Evolutionary conservation across 768 basidiomycete species (phyloP).

Genomic region (Lactarius hengduanensis): DNA sequence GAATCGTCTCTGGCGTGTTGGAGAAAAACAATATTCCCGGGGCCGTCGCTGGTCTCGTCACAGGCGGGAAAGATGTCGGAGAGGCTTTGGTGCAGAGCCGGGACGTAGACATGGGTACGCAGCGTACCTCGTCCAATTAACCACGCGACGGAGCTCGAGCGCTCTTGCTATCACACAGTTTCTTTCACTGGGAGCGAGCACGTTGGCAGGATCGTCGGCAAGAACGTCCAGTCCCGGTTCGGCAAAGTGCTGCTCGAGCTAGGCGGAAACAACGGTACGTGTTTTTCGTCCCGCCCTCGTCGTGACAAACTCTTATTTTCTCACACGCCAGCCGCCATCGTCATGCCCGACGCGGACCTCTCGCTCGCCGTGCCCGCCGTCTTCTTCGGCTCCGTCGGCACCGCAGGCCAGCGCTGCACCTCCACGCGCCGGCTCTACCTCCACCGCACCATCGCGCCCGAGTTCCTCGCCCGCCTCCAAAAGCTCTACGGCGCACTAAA

Average conservation of each 20-base stretch:
- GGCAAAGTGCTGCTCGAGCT: constrained; percentile 89
- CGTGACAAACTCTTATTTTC: too few species aligned
- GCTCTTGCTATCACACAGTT: constrained; percentile 50
- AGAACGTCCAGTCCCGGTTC: constrained; percentile 80
- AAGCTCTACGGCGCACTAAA: constrained; percentile 67
- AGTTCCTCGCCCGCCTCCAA: constrained; percentile 69
- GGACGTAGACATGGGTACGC: constrained; percentile 72
- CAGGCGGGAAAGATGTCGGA: constrained; percentile 79
- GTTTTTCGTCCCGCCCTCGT: too few species aligned
- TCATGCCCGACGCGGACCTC: constrained; percentile 93
- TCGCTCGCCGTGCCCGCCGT: constrained; percentile 85
- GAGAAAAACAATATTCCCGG: constrained; percentile 82
- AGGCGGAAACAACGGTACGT: constrained; percentile 84
- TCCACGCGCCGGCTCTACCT: constrained; percentile 89
- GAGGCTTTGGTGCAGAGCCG: constrained; percentile 71
- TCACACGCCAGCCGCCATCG: constrained; percentile 64
- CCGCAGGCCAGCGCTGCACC: constrained; percentile 76
- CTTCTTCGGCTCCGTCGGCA: constrained; percentile 92
- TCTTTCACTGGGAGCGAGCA: constrained; percentile 95
- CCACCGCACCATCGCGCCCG: constrained; percentile 72
- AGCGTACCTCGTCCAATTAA: constrained; percentile 25
- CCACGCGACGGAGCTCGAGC: not conserved
- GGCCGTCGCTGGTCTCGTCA: constrained; percentile 78
- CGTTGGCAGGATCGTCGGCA: constrained; percentile 86
- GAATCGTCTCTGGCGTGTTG: constrained; percentile 76